A percentile compares a stretch with the other conserved stretches of the same genome.
Conservation (phyloP, 2,329 filamentous ascomycete species). For the Emmonsia crescens region DNA sequence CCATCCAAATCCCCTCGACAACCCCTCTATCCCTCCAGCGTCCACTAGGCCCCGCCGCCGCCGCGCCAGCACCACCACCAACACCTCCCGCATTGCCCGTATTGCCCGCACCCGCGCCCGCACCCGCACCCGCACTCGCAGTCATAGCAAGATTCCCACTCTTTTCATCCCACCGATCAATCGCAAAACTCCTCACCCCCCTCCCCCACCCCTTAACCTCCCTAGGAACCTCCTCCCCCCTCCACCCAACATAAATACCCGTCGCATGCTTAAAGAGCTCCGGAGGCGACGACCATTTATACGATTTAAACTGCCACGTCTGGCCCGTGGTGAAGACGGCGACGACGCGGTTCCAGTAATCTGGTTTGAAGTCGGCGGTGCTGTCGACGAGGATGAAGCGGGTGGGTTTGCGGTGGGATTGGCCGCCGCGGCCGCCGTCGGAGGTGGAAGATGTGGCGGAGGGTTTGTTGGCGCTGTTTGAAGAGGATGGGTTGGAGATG, state of each 20-base stretch:
- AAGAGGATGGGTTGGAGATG: slow-evolving; percentile 22
- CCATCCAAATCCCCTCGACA: slow-evolving; percentile 84
- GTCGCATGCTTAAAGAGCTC: slow-evolving; percentile 84
- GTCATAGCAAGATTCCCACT: slow-evolving; percentile 26
- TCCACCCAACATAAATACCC: slow-evolving; percentile 85
- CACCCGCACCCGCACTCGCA: slow-evolving; percentile 26
- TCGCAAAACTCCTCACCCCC: slow-evolving; percentile 62
- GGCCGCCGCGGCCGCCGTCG: slow-evolving; percentile 23
- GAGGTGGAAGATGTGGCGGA: slow-evolving; percentile 1
- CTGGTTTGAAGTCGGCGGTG: slow-evolving; percentile 89
- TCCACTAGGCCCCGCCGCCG: slow-evolving; percentile 20
- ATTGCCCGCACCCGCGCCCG: slow-evolving; percentile 21
- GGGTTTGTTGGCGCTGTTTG: slow-evolving; percentile 12
- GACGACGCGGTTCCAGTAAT: slow-evolving; percentile 93
- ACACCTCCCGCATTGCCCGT: slow-evolving; percentile 22
- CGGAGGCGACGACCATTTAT: slow-evolving; percentile 83
- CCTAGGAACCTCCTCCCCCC: slow-evolving; percentile 67
- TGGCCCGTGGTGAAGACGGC: slow-evolving; percentile 97
- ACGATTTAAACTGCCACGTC: slow-evolving; percentile 96
- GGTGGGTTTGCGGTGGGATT: slow-evolving; percentile 53
- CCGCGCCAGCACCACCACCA: slow-evolving; percentile 19
- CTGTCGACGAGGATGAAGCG: slow-evolving; percentile 94
- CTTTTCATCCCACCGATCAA: slow-evolving; percentile 69
- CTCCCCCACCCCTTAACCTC: slow-evolving; percentile 76
- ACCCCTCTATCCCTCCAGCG: slow-evolving; percentile 84